Evolutionary conservation across 2,329 filamentous ascomycete species (phyloP), one percentile per base, ranked within the genome.

Genomic region (Apiospora saccharicola): DNA sequence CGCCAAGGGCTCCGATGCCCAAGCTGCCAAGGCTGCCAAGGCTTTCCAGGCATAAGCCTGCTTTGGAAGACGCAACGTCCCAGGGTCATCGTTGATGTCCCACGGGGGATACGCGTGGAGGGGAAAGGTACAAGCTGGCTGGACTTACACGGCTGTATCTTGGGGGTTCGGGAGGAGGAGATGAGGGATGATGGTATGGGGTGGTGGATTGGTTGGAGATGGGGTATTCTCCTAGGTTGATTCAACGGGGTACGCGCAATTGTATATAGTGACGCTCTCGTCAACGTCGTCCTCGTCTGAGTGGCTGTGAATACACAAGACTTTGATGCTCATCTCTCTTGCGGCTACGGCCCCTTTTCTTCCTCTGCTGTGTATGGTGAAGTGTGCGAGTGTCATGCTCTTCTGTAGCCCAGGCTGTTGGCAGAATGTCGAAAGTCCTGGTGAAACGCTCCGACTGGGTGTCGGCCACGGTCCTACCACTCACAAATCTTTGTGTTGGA

Each of bases 1-100:
- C 46, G 19, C 46, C 46, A 22, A 47, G 30, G 57, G 16, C 30
- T 4, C 16, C 16, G 37, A 64, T 34, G 34, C 4, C 53, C 4
- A 44, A 13, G 46, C 7, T 12, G 46, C 4, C 53, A 16, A 44
- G 43, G 46, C 7, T 12, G 46, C 46, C 46, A 64, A 41, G 57
- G 57, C 57, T n/a, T 64, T 64, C 57, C 57, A 64, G 30, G 57
- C 57, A 64, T 64, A 24, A 64, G 57, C 19, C 34, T 12, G 57
- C 19, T 19, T 12, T 6, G 34, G 6, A 22, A 30, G 26, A 14
- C 34, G 22, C 57, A 41, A n/a, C 34, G 4, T 22, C 34, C 22
- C 57, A 37, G 7, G 19, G 51, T 14, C 26, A 30, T 57, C 24
- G 16, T 30, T 12, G 51, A 57, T 57, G 14, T 14, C 24, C 4